Percentiles rank a stretch among this genome's conserved stretches.
phyloP scores from a whole-genome alignment of 1,284 basidiomycete genomes.

The Lentinus polychrous region DNA sequence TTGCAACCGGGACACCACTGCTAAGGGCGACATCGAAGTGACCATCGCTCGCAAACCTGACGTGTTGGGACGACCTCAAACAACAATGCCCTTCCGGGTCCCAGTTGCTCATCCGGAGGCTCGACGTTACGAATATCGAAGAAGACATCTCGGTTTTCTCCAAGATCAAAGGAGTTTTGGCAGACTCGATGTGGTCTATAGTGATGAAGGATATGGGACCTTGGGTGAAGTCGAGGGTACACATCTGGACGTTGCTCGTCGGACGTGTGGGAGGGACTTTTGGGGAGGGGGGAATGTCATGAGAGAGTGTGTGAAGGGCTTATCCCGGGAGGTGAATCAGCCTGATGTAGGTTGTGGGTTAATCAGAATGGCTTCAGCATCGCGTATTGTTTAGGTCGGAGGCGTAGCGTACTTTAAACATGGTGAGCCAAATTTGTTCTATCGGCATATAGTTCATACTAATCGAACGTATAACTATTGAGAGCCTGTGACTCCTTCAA shows the following conservation, averaged over 20 bases:
- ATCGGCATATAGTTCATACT: constrained; percentile 4
- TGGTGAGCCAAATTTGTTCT: background rate
- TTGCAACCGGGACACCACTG: too few species aligned
- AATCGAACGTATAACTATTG: background rate
- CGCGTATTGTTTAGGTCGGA: constrained; percentile 8
- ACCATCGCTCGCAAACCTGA: too few species aligned
- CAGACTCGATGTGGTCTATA: constrained; percentile 36
- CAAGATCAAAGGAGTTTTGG: constrained; percentile 28
- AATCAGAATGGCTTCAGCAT: constrained; percentile 17
- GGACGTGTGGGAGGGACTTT: constrained; percentile 30
- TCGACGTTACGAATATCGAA: constrained; percentile 24
- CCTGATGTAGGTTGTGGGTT: constrained; percentile 21
- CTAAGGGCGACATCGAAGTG: too few species aligned
- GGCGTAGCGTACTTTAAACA: constrained; percentile 5
- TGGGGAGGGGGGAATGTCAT: constrained; percentile 31
- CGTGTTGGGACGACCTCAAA: too few species aligned
- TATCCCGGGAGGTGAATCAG: constrained; percentile 26
- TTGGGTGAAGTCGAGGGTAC: constrained; percentile 30
- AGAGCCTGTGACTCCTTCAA: background rate
- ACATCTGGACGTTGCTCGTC: constrained; percentile 23
- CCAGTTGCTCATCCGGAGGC: constrained; percentile 12
- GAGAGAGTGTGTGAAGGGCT: constrained; percentile 20
- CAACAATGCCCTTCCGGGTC: background rate
- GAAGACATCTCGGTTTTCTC: constrained; percentile 27
- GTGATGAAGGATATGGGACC: constrained; percentile 30